Evolutionary conservation across 75 land plant species (phyloP), one percentile per base, ranked within the genome.

Genomic region (Picea glauca): DNA sequence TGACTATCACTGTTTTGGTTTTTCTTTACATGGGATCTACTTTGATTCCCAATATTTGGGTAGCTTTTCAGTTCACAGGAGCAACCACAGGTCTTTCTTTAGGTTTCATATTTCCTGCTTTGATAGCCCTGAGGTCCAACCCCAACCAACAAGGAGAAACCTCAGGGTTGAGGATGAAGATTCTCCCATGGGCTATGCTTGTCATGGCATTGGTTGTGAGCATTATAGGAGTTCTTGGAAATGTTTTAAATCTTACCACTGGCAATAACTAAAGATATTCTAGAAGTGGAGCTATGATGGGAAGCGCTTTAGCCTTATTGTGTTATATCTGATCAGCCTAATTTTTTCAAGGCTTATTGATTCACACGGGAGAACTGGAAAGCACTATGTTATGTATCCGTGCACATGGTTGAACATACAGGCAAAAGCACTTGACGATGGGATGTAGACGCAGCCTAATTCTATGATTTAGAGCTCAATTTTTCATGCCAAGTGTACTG

Each of bases 1-100:
- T 92, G 21, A 96, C 98, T 2, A 63, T 79, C 3, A 79, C 87
- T 1, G 66, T 92, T 58, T 74, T 96, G 79, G 83, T 58, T 3
- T 77, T 92, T 9, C 87, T 88, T 46, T 96, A 87, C 73, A 60
- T 92, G 62, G 99, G 95, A 0, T 96, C 99, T 12, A 90, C 97
- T 11, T 72, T 90, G 74, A 89, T 96, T n/a, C 99, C 98, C 40
- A 96, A 89, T 77, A 96, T 96, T 9, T 96, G 98, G 99, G 87
- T 91, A 12, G 98, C 99, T 26, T 96, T 96, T 65, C 92, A 96
- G 82, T 96, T 96, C 83, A 96, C 99, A 23, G 99, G 99, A 33
- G 99, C 99, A 60, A 96, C 99, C 43, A 86, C 99, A 7, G 99
- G 95, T 20, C 86, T 96, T 21, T 88, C 99, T 12, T 83, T 96